Evolutionary conservation across 2,329 filamentous ascomycete species (phyloP).

Genomic region (Stromatinia cepivora): DNA sequence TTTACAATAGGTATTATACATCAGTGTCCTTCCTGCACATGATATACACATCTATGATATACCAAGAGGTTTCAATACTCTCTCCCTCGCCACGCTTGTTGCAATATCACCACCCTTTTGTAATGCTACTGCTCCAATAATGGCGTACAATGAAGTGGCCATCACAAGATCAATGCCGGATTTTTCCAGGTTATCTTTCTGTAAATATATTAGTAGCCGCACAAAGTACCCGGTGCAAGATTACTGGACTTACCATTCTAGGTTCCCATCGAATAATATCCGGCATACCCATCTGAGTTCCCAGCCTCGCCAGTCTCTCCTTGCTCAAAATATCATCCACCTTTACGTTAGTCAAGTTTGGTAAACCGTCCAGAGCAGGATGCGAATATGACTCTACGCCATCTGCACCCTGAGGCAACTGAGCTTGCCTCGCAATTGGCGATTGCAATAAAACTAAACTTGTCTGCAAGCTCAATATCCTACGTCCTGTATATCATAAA

Average conservation of each 20-base stretch:
- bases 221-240: slow-evolving; percentile 7
- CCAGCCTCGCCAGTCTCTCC: slow-evolving; percentile 66
- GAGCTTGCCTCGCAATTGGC: slow-evolving; percentile 37
- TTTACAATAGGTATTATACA: slow-evolving; percentile 25
- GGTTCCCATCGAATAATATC: slow-evolving; percentile 88
- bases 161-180: slow-evolving; percentile 78
- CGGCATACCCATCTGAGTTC: slow-evolving; percentile 66
- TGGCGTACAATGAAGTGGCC: slow-evolving; percentile 75
- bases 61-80: slow-evolving; percentile 44
- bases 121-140: slow-evolving; percentile 85
- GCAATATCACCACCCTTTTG: slow-evolving; percentile 81
- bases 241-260: slow-evolving; percentile 59
- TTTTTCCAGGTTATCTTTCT: slow-evolving; percentile 65
- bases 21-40: slow-evolving; percentile 24
- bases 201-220: slow-evolving; percentile 31
- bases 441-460: slow-evolving; percentile 60
- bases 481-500: slow-evolving; percentile 51
- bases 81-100: slow-evolving; percentile 71
- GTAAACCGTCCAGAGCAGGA: slow-evolving; percentile 68
- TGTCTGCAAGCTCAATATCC: slow-evolving; percentile 59
- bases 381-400: slow-evolving; percentile 64
- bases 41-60: slow-evolving; percentile 37
- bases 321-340: slow-evolving; percentile 64
- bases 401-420: slow-evolving; percentile 50
- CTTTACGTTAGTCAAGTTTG: slow-evolving; percentile 64